A percentile compares a stretch with the other conserved stretches of the same genome.
Conservation (phyloP, 1,284 basidiomycete genomes). For the Ganoderma boninense region DNA sequence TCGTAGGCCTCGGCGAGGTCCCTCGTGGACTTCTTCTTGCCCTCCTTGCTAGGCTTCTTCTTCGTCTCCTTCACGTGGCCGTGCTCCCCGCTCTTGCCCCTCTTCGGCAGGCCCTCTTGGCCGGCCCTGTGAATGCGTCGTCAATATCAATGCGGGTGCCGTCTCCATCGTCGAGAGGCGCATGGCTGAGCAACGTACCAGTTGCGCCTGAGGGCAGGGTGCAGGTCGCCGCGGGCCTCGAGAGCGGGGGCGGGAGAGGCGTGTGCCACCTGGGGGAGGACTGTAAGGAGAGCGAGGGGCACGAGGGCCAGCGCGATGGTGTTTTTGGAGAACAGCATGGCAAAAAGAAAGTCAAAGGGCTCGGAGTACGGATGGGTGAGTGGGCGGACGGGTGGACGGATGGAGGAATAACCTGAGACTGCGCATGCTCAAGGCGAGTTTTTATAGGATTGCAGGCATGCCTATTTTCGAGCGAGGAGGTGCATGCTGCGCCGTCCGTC, state of each 20-base stretch:
- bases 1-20: no score
- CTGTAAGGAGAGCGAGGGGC: not conserved
- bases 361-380: no score
- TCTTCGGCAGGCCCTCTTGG: not conserved
- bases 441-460: no score
- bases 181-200: no score
- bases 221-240: slow-evolving; percentile 28
- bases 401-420: no score
- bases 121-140: no score
- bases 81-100: not conserved
- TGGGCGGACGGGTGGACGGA: no score
- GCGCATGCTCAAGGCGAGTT: no score
- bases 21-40: not conserved
- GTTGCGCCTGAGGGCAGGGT: slow-evolving; percentile 35
- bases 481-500: no score
- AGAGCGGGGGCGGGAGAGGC: not conserved
- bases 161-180: no score
- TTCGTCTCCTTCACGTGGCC: not conserved
- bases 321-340: not conserved
- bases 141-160: no score
- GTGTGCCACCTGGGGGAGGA: not conserved
- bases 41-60: not conserved
- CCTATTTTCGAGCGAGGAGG: no score
- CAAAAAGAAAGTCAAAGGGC: not conserved
- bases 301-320: not conserved